phyloP scores from a whole-genome alignment of 768 basidiomycete genomes.

The Lactarius psammicola region DNA sequence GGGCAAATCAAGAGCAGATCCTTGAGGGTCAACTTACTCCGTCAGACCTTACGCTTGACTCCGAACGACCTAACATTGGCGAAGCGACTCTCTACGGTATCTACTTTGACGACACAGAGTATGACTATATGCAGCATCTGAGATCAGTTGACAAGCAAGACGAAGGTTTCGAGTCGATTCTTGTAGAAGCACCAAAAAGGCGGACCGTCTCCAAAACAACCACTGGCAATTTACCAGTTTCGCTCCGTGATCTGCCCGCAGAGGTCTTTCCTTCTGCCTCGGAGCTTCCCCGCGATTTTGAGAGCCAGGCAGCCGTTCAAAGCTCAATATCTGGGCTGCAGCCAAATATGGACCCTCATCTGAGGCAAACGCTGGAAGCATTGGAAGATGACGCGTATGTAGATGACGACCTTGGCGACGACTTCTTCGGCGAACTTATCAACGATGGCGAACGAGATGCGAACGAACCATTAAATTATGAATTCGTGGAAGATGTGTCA shows the following conservation, averaged over 20 bases:
- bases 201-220: constrained; percentile 40
- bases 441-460: constrained; percentile 63
- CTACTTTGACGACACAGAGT: constrained; percentile 93
- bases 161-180: constrained; percentile 75
- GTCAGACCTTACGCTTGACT: constrained; percentile 48
- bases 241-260: constrained; percentile 59
- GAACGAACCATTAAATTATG: constrained; percentile 62
- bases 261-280: constrained; percentile 68
- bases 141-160: constrained; percentile 72
- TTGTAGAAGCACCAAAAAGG: constrained; percentile 71
- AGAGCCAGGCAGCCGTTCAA: constrained; percentile 75
- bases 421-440: constrained; percentile 75
- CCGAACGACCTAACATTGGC: constrained; percentile 58
- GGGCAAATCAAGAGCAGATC: constrained; percentile 82
- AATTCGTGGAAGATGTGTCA: constrained; percentile 58
- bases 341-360: constrained; percentile 95
- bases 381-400: constrained; percentile 96
- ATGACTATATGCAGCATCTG: constrained; percentile 98
- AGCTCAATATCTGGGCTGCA: constrained; percentile 84
- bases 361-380: constrained; percentile 90
- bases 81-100: constrained; percentile 89
- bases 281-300: constrained; percentile 74
- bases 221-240: constrained; percentile 40
- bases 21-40: constrained; percentile 59
- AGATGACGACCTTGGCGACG: constrained; percentile 67